A percentile compares a stretch with the other conserved stretches of the same genome.
Conservation (phyloP, 352 stramenopile species). For the Phytopythium boreale region DNA sequence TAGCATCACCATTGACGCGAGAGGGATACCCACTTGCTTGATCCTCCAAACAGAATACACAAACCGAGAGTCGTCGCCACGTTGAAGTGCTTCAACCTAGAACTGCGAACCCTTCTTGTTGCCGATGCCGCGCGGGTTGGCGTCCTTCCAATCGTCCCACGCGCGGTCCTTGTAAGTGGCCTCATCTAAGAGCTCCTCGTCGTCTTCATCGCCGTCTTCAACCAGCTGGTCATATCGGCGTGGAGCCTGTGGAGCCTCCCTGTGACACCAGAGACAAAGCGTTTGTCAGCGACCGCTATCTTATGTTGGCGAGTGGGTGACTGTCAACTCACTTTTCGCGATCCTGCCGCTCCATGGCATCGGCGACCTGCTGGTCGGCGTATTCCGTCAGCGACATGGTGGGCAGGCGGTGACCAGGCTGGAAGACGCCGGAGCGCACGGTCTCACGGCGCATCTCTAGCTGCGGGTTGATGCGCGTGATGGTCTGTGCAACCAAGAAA, state of each 20-base stretch:
- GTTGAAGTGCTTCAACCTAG: slow-evolving; percentile 33
- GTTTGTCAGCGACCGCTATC: not conserved
- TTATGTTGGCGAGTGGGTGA: not conserved
- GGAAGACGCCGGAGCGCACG: slow-evolving; percentile 91
- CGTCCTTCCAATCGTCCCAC: slow-evolving; percentile 98
- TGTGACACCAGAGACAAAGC: slow-evolving; percentile 16
- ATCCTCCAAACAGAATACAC: too few relatives aligned
- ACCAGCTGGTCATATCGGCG: slow-evolving; percentile 93
- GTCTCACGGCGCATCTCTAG: slow-evolving; percentile 88
- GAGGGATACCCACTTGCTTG: too few relatives aligned
- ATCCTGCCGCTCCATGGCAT: slow-evolving; percentile 88
- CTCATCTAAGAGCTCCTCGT: slow-evolving; percentile 90
- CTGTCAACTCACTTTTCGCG: slow-evolving; percentile 35
- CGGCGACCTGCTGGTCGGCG: slow-evolving; percentile 82
- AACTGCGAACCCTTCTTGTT: slow-evolving; percentile 96
- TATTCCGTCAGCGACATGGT: slow-evolving; percentile 96
- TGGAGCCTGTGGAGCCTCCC: slow-evolving; percentile 49
- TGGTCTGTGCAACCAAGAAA: slow-evolving; percentile 33
- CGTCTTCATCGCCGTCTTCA: slow-evolving; percentile 94
- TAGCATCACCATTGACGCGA: not conserved
- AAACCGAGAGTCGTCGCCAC: too few relatives aligned
- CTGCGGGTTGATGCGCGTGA: slow-evolving; percentile 83
- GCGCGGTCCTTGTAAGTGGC: slow-evolving; percentile 91
- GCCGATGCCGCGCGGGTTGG: slow-evolving; percentile 93
- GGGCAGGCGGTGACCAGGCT: slow-evolving; percentile 93